These are phyloP conservation scores for Saturnispora galanensis DNA, from an alignment of 805 yeast species.

Conservation along the genomic window DNA sequence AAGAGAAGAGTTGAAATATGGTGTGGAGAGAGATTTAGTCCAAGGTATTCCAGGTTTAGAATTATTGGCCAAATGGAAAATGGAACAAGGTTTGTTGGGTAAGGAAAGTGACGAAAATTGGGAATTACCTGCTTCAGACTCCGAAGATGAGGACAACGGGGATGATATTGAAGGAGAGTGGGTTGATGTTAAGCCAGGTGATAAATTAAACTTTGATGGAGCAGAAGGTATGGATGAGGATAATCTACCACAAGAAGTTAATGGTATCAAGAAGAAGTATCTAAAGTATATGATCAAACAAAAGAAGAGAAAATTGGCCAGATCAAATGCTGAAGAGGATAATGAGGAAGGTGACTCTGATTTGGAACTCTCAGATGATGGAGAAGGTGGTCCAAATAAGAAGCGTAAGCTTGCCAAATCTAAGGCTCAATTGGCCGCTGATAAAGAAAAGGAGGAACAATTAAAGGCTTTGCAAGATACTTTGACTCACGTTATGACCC, in stretches of 20 bases:
- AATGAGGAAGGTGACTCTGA: constrained; percentile 35
- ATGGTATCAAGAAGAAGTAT: constrained; percentile 27
- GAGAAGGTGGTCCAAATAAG: constrained; percentile 28
- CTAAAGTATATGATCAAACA: constrained; percentile 25
- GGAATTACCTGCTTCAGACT: constrained; percentile 49
- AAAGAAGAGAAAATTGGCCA: constrained; percentile 20
- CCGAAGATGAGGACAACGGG: constrained; percentile 35
- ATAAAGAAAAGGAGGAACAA: constrained; percentile 25
- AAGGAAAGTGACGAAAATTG: constrained; percentile 52
- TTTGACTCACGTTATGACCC: constrained; percentile 57
- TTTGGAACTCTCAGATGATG: constrained; percentile 41
- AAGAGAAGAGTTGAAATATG: constrained; percentile 50
- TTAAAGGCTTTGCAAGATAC: constrained; percentile 50
- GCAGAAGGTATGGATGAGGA: constrained; percentile 40
- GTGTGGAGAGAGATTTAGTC: constrained; percentile 55
- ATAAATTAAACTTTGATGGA: constrained; percentile 47
- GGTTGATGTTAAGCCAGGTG: constrained; percentile 71
- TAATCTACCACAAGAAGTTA: constrained; percentile 24
- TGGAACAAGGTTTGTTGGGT: constrained; percentile 44
- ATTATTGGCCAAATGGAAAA: constrained; percentile 77
- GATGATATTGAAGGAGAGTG: constrained; percentile 82
- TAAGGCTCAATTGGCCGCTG: constrained; percentile 23
- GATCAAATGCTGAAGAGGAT: constrained; percentile 14
- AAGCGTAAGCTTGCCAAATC: constrained; percentile 18
- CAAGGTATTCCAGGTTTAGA: constrained; percentile 89